Percentiles rank a stretch among this genome's conserved stretches.
Conservation (phyloP, 768 basidiomycete species). For the Cystobasidium onofrii region DNA sequence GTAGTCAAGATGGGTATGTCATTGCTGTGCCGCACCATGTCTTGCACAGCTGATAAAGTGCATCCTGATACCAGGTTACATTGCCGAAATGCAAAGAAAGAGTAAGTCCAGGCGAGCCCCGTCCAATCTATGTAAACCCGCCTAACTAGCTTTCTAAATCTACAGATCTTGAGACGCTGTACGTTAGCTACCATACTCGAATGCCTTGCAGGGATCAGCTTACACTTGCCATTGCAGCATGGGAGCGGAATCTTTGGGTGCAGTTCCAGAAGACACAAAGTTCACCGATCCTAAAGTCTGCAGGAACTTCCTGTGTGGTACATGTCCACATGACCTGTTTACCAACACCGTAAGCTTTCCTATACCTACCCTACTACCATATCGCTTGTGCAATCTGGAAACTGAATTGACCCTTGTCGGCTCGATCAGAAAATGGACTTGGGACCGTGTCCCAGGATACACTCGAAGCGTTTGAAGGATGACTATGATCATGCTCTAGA, state of each 20-base stretch:
- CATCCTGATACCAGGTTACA: constrained; percentile 10
- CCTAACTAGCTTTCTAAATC: not conserved
- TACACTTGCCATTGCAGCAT: constrained; percentile 51
- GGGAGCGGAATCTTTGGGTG: constrained; percentile 99
- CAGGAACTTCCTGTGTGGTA: constrained; percentile 93
- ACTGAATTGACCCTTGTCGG: not conserved
- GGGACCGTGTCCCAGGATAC: constrained; percentile 92
- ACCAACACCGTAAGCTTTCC: constrained; percentile 75
- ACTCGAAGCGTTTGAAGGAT: constrained; percentile 84
- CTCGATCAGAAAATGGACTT: constrained; percentile 93
- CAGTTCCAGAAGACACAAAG: constrained; percentile 76
- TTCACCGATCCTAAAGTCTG: constrained; percentile 92
- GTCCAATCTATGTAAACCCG: not conserved
- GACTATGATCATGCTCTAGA: constrained; percentile 64
- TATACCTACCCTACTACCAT: constrained; percentile 33
- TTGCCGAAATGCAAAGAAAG: constrained; percentile 31
- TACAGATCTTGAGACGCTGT: constrained; percentile 30
- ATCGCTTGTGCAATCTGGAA: too few species aligned
- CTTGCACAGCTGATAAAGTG: not conserved
- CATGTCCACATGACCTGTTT: constrained; percentile 95
- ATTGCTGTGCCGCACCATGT: not conserved
- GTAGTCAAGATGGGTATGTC: constrained; percentile 19
- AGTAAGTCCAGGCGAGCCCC: constrained; percentile 12
- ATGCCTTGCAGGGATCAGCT: not conserved
- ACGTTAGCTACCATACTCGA: not conserved